Evolutionary conservation across 176 grass and related monocot species (phyloP).

Genomic region (Ensete glaucum): DNA sequence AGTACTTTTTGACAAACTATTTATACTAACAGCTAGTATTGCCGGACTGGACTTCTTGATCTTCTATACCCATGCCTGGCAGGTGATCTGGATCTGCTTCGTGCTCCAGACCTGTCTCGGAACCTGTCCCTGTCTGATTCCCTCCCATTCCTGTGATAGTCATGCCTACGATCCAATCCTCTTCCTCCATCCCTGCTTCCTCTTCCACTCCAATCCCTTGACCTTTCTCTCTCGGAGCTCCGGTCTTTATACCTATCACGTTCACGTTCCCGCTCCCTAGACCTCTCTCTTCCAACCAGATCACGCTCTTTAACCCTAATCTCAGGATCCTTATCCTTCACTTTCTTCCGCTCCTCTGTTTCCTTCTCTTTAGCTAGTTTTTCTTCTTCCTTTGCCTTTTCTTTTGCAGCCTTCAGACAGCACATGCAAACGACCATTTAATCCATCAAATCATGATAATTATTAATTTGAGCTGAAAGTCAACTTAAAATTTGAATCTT

Average conservation of each 20-base stretch:
- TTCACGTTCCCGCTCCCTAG: slow-evolving; percentile 1
- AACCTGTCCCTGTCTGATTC: slow-evolving; percentile 52
- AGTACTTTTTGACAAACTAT: slow-evolving; percentile 55
- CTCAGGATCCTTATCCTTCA: slow-evolving; percentile 31
- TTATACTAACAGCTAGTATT: slow-evolving; percentile 45
- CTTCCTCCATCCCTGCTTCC: slow-evolving; percentile 28
- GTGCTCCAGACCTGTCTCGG: slow-evolving; percentile 30
- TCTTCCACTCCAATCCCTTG: slow-evolving; percentile 36
- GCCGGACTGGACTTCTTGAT: slow-evolving; percentile 47
- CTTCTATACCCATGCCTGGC: slow-evolving; percentile 47
- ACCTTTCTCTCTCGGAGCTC: slow-evolving; percentile 49
- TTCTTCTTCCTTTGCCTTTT: slow-evolving; percentile 55
- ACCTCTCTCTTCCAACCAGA: slow-evolving; percentile 19
- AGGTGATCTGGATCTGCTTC: slow-evolving; percentile 76
- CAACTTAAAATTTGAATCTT: slow-evolving; percentile 22
- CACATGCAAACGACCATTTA: slow-evolving; percentile 21
- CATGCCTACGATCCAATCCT: slow-evolving; percentile 39
- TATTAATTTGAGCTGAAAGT: slow-evolving; percentile 5
- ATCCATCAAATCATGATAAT: slow-evolving; percentile 19
- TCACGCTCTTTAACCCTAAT: slow-evolving; percentile 30
- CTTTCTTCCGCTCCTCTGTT: slow-evolving; percentile 33
- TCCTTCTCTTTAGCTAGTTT: slow-evolving; percentile 65
- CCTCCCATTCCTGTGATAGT: slow-evolving; percentile 60
- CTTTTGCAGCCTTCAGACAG: slow-evolving; percentile 45
- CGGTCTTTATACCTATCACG: slow-evolving; percentile 31